Conservation (phyloP, 148 eudicot genomes). For the Rhododendron henanense region DNA sequence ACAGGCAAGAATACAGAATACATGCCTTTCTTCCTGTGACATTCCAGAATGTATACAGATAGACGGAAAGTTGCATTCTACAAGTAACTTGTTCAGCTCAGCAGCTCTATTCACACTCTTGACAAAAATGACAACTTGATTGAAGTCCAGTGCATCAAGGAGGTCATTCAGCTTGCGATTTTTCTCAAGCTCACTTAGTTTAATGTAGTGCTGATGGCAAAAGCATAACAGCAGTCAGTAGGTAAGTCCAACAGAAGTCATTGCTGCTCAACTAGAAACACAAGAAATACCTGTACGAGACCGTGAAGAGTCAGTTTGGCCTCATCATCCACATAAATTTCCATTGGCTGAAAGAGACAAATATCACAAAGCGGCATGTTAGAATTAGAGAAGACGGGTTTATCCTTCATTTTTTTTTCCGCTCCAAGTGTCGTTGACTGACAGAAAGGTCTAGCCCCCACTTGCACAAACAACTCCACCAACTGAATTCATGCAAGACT, state of each 20-base stretch:
- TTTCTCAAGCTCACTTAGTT: conserved; percentile 82
- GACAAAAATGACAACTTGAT: conserved; percentile 94
- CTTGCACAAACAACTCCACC: neutral
- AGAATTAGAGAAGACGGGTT: neutral
- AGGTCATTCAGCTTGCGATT: conserved; percentile 93
- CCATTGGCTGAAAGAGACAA: conserved; percentile 46
- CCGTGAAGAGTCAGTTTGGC: conserved; percentile 98
- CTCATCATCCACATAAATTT: conserved; percentile 97
- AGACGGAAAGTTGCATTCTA: conserved; percentile 96
- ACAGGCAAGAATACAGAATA: neutral
- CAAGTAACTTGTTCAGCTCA: conserved; percentile 87
- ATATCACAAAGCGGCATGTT: neutral
- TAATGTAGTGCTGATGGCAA: conserved; percentile 81
- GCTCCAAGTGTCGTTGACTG: neutral
- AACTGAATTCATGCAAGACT: neutral
- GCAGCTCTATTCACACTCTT: conserved; percentile 93
- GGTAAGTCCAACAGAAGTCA: neutral
- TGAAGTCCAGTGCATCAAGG: conserved; percentile 95
- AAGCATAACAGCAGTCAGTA: neutral
- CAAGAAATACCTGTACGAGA: conserved; percentile 77
- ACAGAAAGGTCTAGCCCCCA: neutral
- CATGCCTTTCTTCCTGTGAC: conserved; percentile 97
- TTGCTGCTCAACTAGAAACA: too few relatives aligned
- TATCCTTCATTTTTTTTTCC: neutral
- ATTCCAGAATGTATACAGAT: conserved; percentile 98